These are phyloP conservation scores for Cladosporium cucumerinum DNA, from an alignment of 2,329 filamentous ascomycete genomes.

Conservation along the genomic window DNA sequence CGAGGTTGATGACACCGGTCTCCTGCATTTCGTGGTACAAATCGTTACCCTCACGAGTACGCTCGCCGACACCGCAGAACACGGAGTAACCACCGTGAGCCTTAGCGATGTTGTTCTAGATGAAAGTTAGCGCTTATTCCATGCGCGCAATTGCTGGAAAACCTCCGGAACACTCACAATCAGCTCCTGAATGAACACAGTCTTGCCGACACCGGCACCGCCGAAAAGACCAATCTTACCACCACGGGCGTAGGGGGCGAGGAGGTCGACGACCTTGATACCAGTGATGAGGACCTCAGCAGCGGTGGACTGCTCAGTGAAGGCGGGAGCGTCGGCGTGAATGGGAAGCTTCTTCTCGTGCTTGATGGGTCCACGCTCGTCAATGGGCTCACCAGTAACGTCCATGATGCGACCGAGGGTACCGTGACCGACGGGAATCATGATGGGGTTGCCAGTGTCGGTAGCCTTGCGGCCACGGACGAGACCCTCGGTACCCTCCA, in stretches of 20 bases:
- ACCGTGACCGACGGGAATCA: constrained; percentile 87
- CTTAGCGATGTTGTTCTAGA: constrained; percentile 98
- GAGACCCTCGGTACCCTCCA: constrained; percentile 99
- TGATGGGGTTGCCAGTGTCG: constrained; percentile 94
- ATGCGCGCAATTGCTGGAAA: neutral
- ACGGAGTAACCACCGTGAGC: constrained; percentile 99
- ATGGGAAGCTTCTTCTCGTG: constrained; percentile 81
- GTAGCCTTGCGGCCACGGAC: constrained; percentile 80
- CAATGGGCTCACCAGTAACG: constrained; percentile 99
- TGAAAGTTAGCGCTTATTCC: neutral
- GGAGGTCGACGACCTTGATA: constrained; percentile 99
- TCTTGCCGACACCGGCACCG: constrained; percentile 99
- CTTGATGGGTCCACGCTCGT: constrained; percentile 99
- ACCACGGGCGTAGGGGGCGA: constrained; percentile 99
- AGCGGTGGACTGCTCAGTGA: constrained; percentile 91
- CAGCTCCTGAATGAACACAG: constrained; percentile 99
- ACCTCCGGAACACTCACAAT: constrained; percentile 61
- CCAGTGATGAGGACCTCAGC: constrained; percentile 97
- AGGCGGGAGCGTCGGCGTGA: constrained; percentile 88
- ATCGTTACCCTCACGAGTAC: constrained; percentile 99
- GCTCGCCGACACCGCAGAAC: constrained; percentile 99
- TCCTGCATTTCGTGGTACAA: constrained; percentile 99
- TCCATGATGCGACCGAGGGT: constrained; percentile 99
- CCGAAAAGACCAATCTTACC: constrained; percentile 99
- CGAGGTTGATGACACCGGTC: constrained; percentile 98